These are phyloP conservation scores for Psidium friedrichsthalianum DNA, from an alignment of 345 rosid genomes.

Conservation along the genomic window DNA sequence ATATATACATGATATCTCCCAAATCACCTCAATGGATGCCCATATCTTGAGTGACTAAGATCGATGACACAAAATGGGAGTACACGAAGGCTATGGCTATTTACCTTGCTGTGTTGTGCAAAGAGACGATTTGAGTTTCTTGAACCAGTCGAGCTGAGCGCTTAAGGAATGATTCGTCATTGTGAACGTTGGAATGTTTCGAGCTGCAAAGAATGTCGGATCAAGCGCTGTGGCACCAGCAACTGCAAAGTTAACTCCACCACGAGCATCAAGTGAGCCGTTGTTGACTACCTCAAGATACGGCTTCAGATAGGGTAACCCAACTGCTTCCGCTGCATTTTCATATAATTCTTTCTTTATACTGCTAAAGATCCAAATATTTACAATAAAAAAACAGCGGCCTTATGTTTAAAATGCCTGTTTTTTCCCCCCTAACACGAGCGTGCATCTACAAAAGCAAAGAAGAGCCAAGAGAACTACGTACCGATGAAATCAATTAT, in stretches of 20 bases:
- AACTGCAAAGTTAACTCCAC: conserved; percentile 57
- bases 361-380: no score
- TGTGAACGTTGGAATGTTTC: conserved; percentile 13
- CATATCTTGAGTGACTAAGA: neutral
- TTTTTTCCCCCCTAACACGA: neutral
- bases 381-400: neutral
- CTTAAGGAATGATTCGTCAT: conserved; percentile 38
- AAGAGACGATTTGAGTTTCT: conserved; percentile 39
- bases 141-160: conserved; percentile 58
- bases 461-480: neutral
- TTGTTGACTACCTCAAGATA: conserved; percentile 22
- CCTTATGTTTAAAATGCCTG: neutral
- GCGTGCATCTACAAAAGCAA: neutral
- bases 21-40: neutral
- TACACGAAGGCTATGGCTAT: neutral
- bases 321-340: conserved; percentile 47
- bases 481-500: conserved; percentile 60
- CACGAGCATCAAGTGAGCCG: conserved; percentile 1
- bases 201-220: conserved; percentile 18
- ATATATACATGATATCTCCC: neutral
- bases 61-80: neutral
- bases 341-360: neutral
- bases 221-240: conserved; percentile 59
- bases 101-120: conserved; percentile 35
- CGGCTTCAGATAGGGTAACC: conserved; percentile 42